A percentile compares a stretch with the other conserved stretches of the same genome.
Conservation (phyloP, 2,329 filamentous ascomycete genomes). For the Pseudopyricularia javanii region DNA sequence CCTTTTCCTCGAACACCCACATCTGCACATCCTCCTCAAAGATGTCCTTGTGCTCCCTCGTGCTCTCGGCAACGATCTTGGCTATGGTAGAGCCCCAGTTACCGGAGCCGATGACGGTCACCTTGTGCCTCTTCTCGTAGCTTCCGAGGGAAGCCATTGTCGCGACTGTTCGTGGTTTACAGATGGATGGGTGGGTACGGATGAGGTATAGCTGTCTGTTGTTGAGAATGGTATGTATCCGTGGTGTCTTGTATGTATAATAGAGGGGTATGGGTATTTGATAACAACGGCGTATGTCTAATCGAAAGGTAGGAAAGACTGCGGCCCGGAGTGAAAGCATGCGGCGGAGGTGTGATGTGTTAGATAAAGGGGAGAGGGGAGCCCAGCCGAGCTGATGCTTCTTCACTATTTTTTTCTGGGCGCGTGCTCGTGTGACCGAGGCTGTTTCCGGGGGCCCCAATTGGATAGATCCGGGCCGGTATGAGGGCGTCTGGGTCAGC, state of each 20-base stretch:
- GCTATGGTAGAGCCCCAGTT: constrained; percentile 98
- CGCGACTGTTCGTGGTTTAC: not conserved
- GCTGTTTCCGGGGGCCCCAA: not conserved
- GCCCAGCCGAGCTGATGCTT: not conserved
- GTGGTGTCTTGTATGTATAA: not conserved
- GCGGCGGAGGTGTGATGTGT: not conserved
- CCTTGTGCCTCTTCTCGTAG: constrained; percentile 69
- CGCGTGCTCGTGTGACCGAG: not conserved
- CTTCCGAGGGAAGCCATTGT: constrained; percentile 25
- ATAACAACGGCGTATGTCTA: not conserved
- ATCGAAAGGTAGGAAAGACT: not conserved
- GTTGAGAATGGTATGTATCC: not conserved
- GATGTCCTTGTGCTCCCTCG: constrained; percentile 59
- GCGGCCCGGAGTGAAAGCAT: not conserved
- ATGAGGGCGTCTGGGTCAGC: too few relatives aligned
- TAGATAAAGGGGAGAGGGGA: not conserved
- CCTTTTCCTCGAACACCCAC: constrained; percentile 97
- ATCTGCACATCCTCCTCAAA: constrained; percentile 90
- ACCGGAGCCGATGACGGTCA: constrained; percentile 87
- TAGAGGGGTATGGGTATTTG: not conserved
- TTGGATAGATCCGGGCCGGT: not conserved
- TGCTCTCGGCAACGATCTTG: constrained; percentile 94
- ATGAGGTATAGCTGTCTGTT: not conserved
- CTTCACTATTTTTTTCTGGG: not conserved
- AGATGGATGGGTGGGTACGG: not conserved